These are phyloP conservation scores for Boletellus ananas DNA, from an alignment of 768 basidiomycete genomes.

Conservation along the genomic window DNA sequence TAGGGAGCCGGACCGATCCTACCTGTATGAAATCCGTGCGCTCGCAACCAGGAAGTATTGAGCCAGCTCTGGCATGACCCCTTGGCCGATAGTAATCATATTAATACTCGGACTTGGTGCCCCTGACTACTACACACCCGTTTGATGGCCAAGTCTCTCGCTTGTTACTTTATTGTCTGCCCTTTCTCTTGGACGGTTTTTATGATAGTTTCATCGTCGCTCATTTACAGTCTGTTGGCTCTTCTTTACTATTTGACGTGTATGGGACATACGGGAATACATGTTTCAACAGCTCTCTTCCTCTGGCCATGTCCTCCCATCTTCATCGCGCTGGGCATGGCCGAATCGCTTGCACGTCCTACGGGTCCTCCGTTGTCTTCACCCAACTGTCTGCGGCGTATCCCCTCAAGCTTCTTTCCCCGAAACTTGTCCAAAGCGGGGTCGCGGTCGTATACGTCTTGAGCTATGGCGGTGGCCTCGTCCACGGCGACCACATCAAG, in stretches of 20 bases:
- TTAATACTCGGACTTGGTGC: slow-evolving; percentile 21
- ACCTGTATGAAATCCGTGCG: slow-evolving; percentile 78
- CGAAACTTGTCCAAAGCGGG: slow-evolving; percentile 44
- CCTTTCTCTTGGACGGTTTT: slow-evolving; percentile 23
- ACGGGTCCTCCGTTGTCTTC: slow-evolving; percentile 59
- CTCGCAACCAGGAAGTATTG: slow-evolving; percentile 83
- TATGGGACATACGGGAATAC: slow-evolving; percentile 35
- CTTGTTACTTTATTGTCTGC: slow-evolving; percentile 27
- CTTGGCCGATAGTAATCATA: slow-evolving; percentile 9
- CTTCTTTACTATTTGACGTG: slow-evolving; percentile 31
- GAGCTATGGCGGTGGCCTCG: slow-evolving; percentile 89
- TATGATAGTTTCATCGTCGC: slow-evolving; percentile 24
- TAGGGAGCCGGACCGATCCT: slow-evolving; percentile 53
- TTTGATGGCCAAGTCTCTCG: slow-evolving; percentile 24
- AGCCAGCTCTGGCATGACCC: slow-evolving; percentile 17
- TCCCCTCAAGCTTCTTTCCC: slow-evolving; percentile 85
- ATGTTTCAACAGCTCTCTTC: slow-evolving; percentile 27
- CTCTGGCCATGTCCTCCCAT: slow-evolving; percentile 19
- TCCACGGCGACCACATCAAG: slow-evolving; percentile 75
- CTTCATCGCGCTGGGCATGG: slow-evolving; percentile 45
- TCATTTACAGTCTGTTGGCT: slow-evolving; percentile 16
- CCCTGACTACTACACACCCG: slow-evolving; percentile 18
- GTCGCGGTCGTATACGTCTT: slow-evolving; percentile 75
- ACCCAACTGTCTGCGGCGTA: slow-evolving; percentile 76
- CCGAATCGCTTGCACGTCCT: slow-evolving; percentile 48